Evolutionary conservation across 2,329 filamentous ascomycete species (phyloP).

Genomic region (Exophiala calicioides): DNA sequence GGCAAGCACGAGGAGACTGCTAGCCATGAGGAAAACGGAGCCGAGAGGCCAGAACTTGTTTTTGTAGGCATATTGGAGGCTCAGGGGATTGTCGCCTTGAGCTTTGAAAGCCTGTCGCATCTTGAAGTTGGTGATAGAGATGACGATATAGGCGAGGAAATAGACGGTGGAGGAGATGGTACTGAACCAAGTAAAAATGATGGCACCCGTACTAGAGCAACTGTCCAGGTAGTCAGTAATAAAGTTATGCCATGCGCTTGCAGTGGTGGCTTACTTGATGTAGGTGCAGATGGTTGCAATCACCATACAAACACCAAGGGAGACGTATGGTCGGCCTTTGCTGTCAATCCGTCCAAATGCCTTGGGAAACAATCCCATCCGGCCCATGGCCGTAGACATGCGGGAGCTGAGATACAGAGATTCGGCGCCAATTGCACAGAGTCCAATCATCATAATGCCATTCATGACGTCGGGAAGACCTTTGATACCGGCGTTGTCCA

Average conservation of each 20-base stretch:
- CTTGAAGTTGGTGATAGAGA: conserved; percentile 65
- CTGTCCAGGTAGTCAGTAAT: neutral
- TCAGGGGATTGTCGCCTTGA: neutral
- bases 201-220: conserved; percentile 33
- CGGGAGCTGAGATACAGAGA: too few species aligned
- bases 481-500: conserved; percentile 76
- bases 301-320: too few species aligned
- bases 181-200: conserved; percentile 74
- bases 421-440: conserved; percentile 72
- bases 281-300: neutral
- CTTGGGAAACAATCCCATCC: too few species aligned
- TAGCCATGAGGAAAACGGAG: conserved; percentile 55
- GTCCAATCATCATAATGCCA: conserved; percentile 48
- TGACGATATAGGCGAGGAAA: conserved; percentile 66
- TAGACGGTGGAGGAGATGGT: conserved; percentile 70
- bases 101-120: conserved; percentile 77
- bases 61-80: conserved; percentile 9
- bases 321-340: too few species aligned
- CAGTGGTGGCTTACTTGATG: neutral
- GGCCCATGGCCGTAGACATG: too few species aligned
- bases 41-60: conserved; percentile 52
- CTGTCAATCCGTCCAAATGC: too few species aligned
- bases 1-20: conserved; percentile 1
- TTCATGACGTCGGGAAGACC: conserved; percentile 88
- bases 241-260: neutral